Percentiles rank a stretch among this genome's conserved stretches.
Conservation (phyloP, 129 eudicot species). For the Centaurea solstitialis region DNA sequence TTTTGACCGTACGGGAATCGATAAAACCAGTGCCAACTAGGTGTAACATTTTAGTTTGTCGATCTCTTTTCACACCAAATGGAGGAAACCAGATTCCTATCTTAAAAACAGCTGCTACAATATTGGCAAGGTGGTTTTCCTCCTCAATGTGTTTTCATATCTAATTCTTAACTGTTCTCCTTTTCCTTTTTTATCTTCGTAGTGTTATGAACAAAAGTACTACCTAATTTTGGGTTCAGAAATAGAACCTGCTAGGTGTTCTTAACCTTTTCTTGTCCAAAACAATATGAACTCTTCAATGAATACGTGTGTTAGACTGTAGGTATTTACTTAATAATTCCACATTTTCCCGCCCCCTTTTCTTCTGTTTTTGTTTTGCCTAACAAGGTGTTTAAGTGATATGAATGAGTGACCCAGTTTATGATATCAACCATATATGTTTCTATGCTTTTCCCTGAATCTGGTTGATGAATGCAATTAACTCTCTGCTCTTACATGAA, state of each 20-base stretch:
- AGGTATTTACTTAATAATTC: not conserved
- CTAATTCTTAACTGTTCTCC: not conserved
- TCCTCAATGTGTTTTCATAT: slow-evolving; percentile 6
- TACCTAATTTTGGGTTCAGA: not conserved
- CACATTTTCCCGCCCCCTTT: slow-evolving; percentile 3
- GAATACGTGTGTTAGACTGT: not conserved
- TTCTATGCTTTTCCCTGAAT: not conserved
- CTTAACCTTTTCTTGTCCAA: not conserved
- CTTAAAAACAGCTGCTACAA: slow-evolving; percentile 53
- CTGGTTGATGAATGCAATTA: slow-evolving; percentile 10
- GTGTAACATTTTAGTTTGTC: slow-evolving; percentile 55
- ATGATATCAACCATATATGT: not conserved
- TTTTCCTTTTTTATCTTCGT: not conserved
- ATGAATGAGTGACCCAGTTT: not conserved
- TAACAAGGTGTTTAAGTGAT: not conserved
- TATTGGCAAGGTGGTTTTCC: slow-evolving; percentile 46
- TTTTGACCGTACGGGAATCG: slow-evolving; percentile 29
- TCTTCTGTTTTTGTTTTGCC: not conserved
- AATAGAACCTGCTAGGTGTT: not conserved
- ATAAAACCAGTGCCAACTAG: slow-evolving; percentile 38
- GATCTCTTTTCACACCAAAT: slow-evolving; percentile 56
- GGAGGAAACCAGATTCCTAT: slow-evolving; percentile 56
- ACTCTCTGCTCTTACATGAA: slow-evolving; percentile 2
- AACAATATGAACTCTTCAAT: not conserved
- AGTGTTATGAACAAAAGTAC: not conserved